These are phyloP conservation scores for Candida lessepsii DNA, from an alignment of 805 yeast species.

Conservation along the genomic window DNA sequence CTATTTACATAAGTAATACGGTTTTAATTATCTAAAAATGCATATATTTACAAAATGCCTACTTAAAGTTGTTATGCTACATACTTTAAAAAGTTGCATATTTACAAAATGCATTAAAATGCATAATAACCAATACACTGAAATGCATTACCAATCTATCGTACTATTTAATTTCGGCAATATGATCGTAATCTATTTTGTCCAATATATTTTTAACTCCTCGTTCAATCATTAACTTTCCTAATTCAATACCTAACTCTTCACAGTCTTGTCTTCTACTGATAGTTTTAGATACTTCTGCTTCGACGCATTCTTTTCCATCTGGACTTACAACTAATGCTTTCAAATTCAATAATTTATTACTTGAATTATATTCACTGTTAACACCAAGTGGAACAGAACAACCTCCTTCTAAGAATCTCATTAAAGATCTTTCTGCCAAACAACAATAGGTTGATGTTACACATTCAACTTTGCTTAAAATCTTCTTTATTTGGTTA, in stretches of 20 bases:
- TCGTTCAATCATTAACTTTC: slow-evolving; percentile 57
- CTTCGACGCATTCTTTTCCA: slow-evolving; percentile 70
- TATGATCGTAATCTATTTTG: slow-evolving; percentile 68
- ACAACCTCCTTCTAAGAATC: slow-evolving; percentile 94
- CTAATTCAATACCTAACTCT: slow-evolving; percentile 66
- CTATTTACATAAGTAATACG: too few species aligned
- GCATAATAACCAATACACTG: too few species aligned
- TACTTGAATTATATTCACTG: slow-evolving; percentile 47
- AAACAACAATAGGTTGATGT: slow-evolving; percentile 71
- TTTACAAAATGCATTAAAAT: too few species aligned
- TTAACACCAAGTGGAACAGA: slow-evolving; percentile 95
- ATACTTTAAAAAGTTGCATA: too few species aligned
- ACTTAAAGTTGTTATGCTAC: too few species aligned
- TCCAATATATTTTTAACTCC: slow-evolving; percentile 88
- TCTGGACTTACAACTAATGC: slow-evolving; percentile 84
- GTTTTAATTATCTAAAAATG: too few species aligned
- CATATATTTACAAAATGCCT: too few species aligned
- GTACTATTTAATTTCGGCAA: slow-evolving; percentile 19
- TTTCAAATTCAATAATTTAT: slow-evolving; percentile 50
- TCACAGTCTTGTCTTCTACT: slow-evolving; percentile 59
- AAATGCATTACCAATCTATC: too few species aligned
- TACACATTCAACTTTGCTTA: slow-evolving; percentile 63
- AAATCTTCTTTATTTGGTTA: slow-evolving; percentile 51
- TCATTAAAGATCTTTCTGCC: slow-evolving; percentile 86
- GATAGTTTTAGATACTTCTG: slow-evolving; percentile 39